Evolutionary conservation across 805 yeast genomes (phyloP), one percentile per base, ranked within the genome.

Genomic region (Clavispora asparagi): DNA sequence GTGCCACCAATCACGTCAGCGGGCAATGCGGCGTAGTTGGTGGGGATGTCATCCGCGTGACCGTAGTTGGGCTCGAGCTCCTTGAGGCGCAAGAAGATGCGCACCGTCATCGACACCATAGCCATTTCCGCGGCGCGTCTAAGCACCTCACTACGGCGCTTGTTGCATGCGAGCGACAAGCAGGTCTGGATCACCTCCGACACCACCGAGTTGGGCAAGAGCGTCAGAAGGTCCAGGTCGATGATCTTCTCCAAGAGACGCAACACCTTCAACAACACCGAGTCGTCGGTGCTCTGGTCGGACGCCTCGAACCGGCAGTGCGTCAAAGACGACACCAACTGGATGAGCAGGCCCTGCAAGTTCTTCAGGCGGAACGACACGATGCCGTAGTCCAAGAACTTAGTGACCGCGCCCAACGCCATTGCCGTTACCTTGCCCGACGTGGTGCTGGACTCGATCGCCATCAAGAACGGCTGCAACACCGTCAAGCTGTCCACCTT

Each of bases 221-320:
- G 58, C 26, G 73, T 74, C 23, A 92, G 85, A 39, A 83, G 69
- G 1, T 77, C 76, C n/a, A 91, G 80, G 17, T 75, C 71, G 13
- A 90, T 74, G 13, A 91, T 74, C 19, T 52, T 49, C 54, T 89
- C 92, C 55, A 92, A 71, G 25, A 92, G 70, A 39, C 85, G 73
- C 51, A 94, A 77, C 17, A 94, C 95, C 59, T 87, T 87, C 43
- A 92, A 74, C 40, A 94, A 70, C 3, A 94, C 92, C 0, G 95
- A 87, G 62, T 94, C 99, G 67, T 94, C 98, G 38, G 88, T 85
- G 31, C 85, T 78, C 62, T 89, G 95, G 60, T 91, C 97, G 0
- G 94, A 85, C 2, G 96, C 96, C 70, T 94, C 97, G 62, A 94
- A 94, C 40, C 96, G 79, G 66, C 98, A 94, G 61, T 89, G 96